Evolutionary conservation across 2,329 filamentous ascomycete genomes (phyloP), one percentile per base, ranked within the genome.

Genomic region (Acrocalymma vagum): DNA sequence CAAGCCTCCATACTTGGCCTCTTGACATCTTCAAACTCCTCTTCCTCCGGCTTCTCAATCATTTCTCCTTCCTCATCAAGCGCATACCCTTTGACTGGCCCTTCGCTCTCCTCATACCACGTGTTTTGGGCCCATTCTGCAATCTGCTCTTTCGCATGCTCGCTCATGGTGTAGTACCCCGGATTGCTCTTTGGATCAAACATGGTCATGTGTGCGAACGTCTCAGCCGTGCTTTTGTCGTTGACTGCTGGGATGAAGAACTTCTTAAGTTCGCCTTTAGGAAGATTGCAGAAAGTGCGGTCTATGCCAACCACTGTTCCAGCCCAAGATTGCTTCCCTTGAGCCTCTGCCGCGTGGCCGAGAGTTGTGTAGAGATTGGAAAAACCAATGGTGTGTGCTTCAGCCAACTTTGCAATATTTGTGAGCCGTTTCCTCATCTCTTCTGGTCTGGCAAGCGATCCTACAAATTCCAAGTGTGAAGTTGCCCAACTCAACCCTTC

Each of bases 381-480:
- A 63, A 92, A 95, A 3, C 88, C 88, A 10, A 96, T 79, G 9
- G 78, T 78, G 10, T 89, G 79, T 42, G 88, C 83, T 29, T 76
- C 68, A 22, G 84, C 78, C 14, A 92, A 73, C 43, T 78, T 76
- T n/a, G 82, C 77, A 65, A 96, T 77, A 45, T 76, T 79, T n/a
- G 77, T 73, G 8, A 96, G 78, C 21, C 94, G 83, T 61, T 84
- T 81, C 55, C 85, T 84, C 51, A 97, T 76, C 62, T 96, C 91
- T 57, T 92, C 87, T 4, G 84, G 84, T n/a, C 89, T 84, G 31
- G 88, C 87, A 6, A 99, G 80, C 60, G 90, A 95, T 2, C 91
- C 90, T 1, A 97, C 89, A 60, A 97, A 99, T 68, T 94, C 89
- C 17, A 99, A 82, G 70, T 99, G 94, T 23, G 89, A 94, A 11